Evolutionary conservation across 768 basidiomycete species (phyloP).

Genomic region (Tricholoma terreum): DNA sequence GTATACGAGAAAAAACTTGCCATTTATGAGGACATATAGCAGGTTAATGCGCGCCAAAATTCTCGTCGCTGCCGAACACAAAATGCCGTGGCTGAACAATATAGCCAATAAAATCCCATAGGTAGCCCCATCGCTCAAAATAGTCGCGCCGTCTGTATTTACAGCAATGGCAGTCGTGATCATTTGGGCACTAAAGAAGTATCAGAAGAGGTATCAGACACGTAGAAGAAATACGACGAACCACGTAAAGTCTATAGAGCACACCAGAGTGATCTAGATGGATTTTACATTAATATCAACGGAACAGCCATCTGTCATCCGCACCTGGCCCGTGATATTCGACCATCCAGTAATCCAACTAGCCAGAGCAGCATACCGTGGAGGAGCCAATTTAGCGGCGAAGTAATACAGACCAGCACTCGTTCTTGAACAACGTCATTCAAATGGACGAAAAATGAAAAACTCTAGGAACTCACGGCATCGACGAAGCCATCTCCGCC

Average conservation of each 20-base stretch:
- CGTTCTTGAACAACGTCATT: slow-evolving; percentile 42
- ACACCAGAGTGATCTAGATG: slow-evolving; percentile 50
- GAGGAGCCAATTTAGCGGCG: slow-evolving; percentile 69
- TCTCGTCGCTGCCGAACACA: slow-evolving; percentile 68
- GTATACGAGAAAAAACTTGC: slow-evolving; percentile 31
- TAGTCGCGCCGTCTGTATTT: slow-evolving; percentile 47
- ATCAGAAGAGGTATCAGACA: background rate
- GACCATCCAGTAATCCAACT: slow-evolving; percentile 55
- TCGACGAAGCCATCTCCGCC: slow-evolving; percentile 69
- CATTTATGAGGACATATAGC: slow-evolving; percentile 65
- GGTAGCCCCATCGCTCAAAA: slow-evolving; percentile 57
- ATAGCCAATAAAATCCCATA: slow-evolving; percentile 67
- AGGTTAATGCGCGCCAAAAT: slow-evolving; percentile 67
- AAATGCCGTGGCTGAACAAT: slow-evolving; percentile 61
- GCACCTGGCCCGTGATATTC: background rate
- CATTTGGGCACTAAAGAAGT: slow-evolving; percentile 56
- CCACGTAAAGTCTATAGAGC: slow-evolving; percentile 70
- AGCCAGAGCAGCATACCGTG: slow-evolving; percentile 56
- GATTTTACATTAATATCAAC: slow-evolving; percentile 1
- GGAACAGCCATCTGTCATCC: background rate
- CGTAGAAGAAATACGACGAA: background rate
- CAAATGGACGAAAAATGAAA: background rate
- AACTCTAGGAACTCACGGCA: slow-evolving; percentile 54
- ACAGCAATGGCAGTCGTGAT: slow-evolving; percentile 70
- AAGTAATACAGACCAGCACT: slow-evolving; percentile 81